A percentile compares a stretch with the other conserved stretches of the same genome.
Evolutionary conservation across 1,284 basidiomycete species (phyloP).

Genomic region (Ustilago crameri): DNA sequence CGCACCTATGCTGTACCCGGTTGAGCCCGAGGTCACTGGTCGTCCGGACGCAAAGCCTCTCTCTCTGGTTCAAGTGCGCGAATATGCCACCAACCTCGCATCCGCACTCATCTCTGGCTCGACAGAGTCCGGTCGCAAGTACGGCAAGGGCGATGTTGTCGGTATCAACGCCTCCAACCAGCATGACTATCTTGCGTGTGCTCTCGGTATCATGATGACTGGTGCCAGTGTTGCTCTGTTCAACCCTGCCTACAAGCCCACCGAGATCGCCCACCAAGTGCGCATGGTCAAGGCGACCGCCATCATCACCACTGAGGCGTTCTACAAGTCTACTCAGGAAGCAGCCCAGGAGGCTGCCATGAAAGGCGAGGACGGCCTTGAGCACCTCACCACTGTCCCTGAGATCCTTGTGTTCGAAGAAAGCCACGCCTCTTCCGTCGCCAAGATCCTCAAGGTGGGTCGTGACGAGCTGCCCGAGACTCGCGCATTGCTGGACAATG

Average conservation of each 20-base stretch:
- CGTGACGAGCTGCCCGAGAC: slow-evolving; percentile 33
- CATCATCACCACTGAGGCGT: slow-evolving; percentile 47
- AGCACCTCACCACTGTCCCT: slow-evolving; percentile 21
- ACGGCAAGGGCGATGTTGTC: slow-evolving; percentile 57
- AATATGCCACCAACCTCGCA: slow-evolving; percentile 55
- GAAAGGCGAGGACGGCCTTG: slow-evolving; percentile 39
- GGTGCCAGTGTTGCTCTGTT: slow-evolving; percentile 60
- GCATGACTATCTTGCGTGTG: slow-evolving; percentile 61
- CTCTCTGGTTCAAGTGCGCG: slow-evolving; percentile 44
- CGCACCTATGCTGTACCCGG: slow-evolving; percentile 48
- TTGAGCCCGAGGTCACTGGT: slow-evolving; percentile 28
- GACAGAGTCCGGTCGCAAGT: slow-evolving; percentile 42
- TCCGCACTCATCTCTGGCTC: slow-evolving; percentile 46
- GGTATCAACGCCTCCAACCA: slow-evolving; percentile 59
- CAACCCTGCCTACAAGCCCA: slow-evolving; percentile 65
- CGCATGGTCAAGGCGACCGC: slow-evolving; percentile 53
- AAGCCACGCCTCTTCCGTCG: slow-evolving; percentile 43
- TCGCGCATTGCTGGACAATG: slow-evolving; percentile 34
- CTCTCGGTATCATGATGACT: slow-evolving; percentile 60
- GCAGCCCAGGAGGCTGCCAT: slow-evolving; percentile 40
- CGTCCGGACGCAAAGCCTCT: slow-evolving; percentile 49
- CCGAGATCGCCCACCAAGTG: slow-evolving; percentile 60
- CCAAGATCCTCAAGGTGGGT: slow-evolving; percentile 46
- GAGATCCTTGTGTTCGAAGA: slow-evolving; percentile 60
- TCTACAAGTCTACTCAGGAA: slow-evolving; percentile 34